phyloP scores from a whole-genome alignment of 345 rosid species.

The Anacardium occidentale region DNA sequence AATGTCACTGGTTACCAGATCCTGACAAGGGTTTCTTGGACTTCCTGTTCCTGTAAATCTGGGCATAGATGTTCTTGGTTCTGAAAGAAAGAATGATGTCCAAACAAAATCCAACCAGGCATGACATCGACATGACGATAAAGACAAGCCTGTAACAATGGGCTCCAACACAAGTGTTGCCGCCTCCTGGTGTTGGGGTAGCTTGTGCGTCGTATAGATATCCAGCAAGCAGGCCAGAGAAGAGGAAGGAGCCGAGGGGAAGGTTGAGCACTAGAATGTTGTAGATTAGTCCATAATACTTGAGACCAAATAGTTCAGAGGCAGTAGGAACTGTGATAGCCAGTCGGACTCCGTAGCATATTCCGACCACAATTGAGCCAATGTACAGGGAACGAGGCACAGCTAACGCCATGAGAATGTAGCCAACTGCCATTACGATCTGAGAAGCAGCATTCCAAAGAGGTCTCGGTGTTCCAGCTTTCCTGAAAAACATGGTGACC shows the following conservation, averaged over 20 bases:
- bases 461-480: constrained; percentile 86
- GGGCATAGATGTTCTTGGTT: constrained; percentile 59
- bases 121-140: constrained; percentile 64
- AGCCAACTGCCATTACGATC: constrained; percentile 79
- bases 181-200: constrained; percentile 66
- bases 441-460: constrained; percentile 95
- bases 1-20: constrained; percentile 13
- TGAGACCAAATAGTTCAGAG: constrained; percentile 93
- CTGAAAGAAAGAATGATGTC: constrained; percentile 59
- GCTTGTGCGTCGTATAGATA: constrained; percentile 77
- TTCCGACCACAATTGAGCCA: constrained; percentile 80
- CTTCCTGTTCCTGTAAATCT: constrained; percentile 53
- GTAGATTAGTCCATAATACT: constrained; percentile 80
- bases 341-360: constrained; percentile 88
- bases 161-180: constrained; percentile 83
- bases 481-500: constrained; percentile 39
- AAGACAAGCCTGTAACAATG: constrained; percentile 85
- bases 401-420: constrained; percentile 73
- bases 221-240: constrained; percentile 93
- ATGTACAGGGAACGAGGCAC: constrained; percentile 76
- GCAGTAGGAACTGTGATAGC: constrained; percentile 89
- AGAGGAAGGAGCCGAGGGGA: constrained; percentile 93
- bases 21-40: constrained; percentile 31
- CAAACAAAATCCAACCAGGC: constrained; percentile 63
- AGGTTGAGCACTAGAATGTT: constrained; percentile 86